Base-by-base conservation (phyloP, 2,329 filamentous ascomycete genomes). In the Exophiala alcalophila region DNA sequence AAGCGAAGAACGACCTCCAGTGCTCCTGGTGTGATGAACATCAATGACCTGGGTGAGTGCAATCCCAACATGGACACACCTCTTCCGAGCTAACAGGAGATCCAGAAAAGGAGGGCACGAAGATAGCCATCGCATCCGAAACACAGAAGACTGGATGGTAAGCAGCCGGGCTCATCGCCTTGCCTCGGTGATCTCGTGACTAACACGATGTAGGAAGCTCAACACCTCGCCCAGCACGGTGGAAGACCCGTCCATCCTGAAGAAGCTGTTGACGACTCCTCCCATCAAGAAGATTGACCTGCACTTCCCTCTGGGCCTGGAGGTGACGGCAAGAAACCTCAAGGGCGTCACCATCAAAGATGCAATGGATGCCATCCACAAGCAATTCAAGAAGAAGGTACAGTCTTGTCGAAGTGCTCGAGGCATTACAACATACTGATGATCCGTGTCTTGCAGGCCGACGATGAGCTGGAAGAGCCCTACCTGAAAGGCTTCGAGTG, bases 331-430 rank as follows among this genome's bases (percentile, higher is more conserved):
- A 62, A 80, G 91, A 61, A 97, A 96, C 70, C 72, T 90, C 59
- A 91, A 90, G 68, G 91, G 91, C 43, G 89, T 97, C 56, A 97
- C 91, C 44, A 91, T 97, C 76, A 96, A 96, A 75, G 91, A 97
- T 68, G 89, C 89, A 45, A 65, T 95, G 65, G 90, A 96, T 66
- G 91, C 88, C 60, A 96, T 97, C 69, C 76, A 95, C 77, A 96
- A 95, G 76, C 80, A 86, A 58, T 94, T 87, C 76, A 94, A 94
- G 79, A 96, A 96, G 81, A 84, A 90, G 79, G 91, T 90, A 69
- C 58, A 80, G n/a, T n/a, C n/a, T n/a, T 66, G 30, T 10, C 33
- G 18, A 16, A 18, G 20, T 12, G 10, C n/a, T 16, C 18, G 8
- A 8, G 3, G 10, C 24, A 16, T 45, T 34, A 11, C 24, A 18